Evolutionary conservation across 768 basidiomycete genomes (phyloP), one percentile per base, ranked within the genome.

Genomic region (Termitomyces titanicus): DNA sequence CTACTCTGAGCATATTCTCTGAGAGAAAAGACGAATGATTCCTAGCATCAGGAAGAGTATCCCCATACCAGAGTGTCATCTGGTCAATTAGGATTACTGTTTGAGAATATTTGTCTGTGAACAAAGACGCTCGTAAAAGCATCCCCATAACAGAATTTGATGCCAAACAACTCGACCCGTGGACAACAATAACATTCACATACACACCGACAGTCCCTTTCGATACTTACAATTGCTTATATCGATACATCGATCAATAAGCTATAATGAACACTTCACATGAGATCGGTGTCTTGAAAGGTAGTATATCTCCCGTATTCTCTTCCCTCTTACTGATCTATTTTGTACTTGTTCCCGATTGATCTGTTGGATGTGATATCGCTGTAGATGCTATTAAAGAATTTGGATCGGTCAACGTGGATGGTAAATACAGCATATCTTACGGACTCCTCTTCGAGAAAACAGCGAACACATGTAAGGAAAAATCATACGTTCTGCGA

Each of bases 361-460:
- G 1, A 27, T 11, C 9, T 17, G 20, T 11, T 35, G 33, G 9
- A 18, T n/a, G n/a, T n/a, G n/a, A 29, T 29, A 29, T n/a, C 9
- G 9, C 25, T 49, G 3, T 22, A 49, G 48, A 49, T 38, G 48
- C 48, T 13, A 78, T 79, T 59, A 75, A 77, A 58, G 71, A 76
- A 48, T 65, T 71, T 55, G 79, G 78, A 3, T 63, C 72, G 1
- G 47, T 60, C 37, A 74, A 75, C 38, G 59, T 66, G 38, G 74
- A 77, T 52, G 78, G 79, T 10, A 65, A 65, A 17, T 68, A 62
- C 40, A 71, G 65, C 35, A 64, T 74, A 5, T 50, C 77, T 0
- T 79, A 80, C 52, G 78, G 79, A 0, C 55, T 77, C 22, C 60
- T 79, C 17, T 79, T 79, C 53, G 72, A 78, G 33, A 76, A 79